Evolutionary conservation across 257 asterid genomes (phyloP).

Genomic region (Gynochthodes officinalis): DNA sequence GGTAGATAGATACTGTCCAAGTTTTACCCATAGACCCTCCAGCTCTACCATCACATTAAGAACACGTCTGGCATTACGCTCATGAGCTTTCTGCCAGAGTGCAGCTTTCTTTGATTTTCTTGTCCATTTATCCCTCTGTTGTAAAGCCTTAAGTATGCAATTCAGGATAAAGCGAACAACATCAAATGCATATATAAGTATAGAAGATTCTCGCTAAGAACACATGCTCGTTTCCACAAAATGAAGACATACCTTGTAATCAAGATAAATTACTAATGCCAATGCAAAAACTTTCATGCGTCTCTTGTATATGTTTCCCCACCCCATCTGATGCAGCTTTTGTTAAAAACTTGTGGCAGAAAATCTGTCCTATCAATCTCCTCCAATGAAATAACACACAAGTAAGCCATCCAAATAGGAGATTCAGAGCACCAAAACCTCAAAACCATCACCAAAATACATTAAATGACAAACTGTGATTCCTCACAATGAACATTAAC

Average conservation of each 20-base stretch:
- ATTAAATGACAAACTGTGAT: background rate
- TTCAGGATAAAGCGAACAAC: slow-evolving; percentile 14
- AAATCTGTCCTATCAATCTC: background rate
- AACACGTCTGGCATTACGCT: slow-evolving; percentile 86
- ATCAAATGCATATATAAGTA: slow-evolving; percentile 16
- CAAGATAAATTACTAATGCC: slow-evolving; percentile 78
- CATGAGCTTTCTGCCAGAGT: slow-evolving; percentile 95
- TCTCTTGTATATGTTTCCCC: slow-evolving; percentile 85
- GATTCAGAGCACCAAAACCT: background rate
- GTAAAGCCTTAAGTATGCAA: slow-evolving; percentile 54
- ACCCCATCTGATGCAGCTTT: slow-evolving; percentile 49
- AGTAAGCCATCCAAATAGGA: background rate
- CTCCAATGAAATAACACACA: background rate
- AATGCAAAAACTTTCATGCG: slow-evolving; percentile 79
- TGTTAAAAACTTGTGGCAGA: background rate
- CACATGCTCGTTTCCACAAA: slow-evolving; percentile 8
- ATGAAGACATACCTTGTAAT: slow-evolving; percentile 71
- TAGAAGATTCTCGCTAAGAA: slow-evolving; percentile 17
- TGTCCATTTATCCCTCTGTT: slow-evolving; percentile 80
- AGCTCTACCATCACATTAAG: slow-evolving; percentile 69
- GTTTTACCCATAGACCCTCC: slow-evolving; percentile 98
- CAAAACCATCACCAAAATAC: background rate
- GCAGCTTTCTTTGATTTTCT: slow-evolving; percentile 58
- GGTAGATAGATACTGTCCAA: slow-evolving; percentile 94
- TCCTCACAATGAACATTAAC: background rate